phyloP scores from a whole-genome alignment of 805 yeast genomes.

The Monosporozyma yasuniensis region DNA sequence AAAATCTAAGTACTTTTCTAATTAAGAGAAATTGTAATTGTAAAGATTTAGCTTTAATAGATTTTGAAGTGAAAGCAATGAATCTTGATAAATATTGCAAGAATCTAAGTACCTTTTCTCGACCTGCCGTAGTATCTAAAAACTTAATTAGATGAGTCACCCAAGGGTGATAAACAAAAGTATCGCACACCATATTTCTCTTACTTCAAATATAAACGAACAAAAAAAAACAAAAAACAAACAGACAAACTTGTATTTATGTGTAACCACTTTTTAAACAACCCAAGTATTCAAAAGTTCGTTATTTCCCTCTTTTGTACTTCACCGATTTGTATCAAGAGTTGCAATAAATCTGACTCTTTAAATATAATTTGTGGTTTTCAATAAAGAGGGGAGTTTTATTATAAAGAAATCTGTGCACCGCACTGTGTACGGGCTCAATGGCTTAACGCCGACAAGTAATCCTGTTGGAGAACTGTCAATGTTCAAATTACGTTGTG shows the following conservation, averaged over 20 bases:
- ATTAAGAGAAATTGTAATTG: slow-evolving; percentile 57
- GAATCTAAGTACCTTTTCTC: slow-evolving; percentile 55
- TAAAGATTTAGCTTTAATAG: slow-evolving; percentile 43
- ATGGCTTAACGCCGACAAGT: neutral
- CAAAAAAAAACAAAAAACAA: too few species aligned
- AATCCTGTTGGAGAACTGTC: neutral
- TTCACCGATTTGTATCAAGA: too few species aligned
- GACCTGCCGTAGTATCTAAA: slow-evolving; percentile 58
- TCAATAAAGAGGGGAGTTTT: neutral
- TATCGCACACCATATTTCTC: slow-evolving; percentile 53
- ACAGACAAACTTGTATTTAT: neutral
- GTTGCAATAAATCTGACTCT: neutral
- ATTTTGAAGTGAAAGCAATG: slow-evolving; percentile 43
- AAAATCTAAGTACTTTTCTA: slow-evolving; percentile 76
- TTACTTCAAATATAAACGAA: too few species aligned
- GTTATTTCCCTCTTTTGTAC: too few species aligned
- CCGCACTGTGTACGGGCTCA: neutral
- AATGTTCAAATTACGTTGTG: too few species aligned
- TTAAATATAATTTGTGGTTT: neutral
- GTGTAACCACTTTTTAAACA: too few species aligned
- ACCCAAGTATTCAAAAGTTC: too few species aligned
- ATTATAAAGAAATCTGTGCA: neutral
- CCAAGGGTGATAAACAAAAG: slow-evolving; percentile 50
- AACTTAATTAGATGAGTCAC: slow-evolving; percentile 50
- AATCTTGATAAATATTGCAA: slow-evolving; percentile 76